These are phyloP conservation scores for Oehlia diaphana DNA, from an alignment of 192 early-diverging fungal genomes.

Conservation along the genomic window DNA sequence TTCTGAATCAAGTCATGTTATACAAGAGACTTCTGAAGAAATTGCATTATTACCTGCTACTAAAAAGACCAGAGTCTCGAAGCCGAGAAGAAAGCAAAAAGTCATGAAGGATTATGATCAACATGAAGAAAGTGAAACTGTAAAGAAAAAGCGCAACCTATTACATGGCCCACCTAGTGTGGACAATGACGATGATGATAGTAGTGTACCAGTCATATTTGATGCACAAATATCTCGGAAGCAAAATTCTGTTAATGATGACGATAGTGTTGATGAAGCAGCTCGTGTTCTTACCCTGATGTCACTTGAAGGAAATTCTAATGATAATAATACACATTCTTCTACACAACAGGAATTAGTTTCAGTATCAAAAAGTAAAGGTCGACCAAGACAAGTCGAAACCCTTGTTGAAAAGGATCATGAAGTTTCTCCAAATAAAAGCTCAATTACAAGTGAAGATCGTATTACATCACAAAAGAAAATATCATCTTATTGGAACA, in stretches of 20 bases:
- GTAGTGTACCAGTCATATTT: not conserved
- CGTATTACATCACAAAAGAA: not conserved
- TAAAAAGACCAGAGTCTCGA: not conserved
- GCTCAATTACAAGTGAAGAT: not conserved
- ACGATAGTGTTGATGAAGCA: not conserved
- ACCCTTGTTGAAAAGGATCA: not conserved
- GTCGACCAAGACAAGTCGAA: not conserved
- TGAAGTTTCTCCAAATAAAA: not conserved
- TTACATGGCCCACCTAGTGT: not conserved
- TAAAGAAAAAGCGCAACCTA: not conserved
- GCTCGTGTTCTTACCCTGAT: not conserved
- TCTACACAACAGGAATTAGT: not conserved
- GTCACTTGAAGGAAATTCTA: not conserved
- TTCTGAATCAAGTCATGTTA: not conserved
- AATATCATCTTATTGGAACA: slow-evolving; percentile 13
- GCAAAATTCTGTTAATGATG: not conserved
- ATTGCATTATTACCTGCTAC: not conserved
- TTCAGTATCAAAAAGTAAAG: not conserved
- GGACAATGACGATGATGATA: not conserved
- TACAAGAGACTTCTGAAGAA: not conserved
- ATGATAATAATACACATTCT: not conserved
- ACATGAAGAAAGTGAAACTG: not conserved
- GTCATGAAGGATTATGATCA: not conserved
- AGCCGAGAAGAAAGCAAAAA: not conserved
- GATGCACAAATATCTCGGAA: not conserved